phyloP scores from a whole-genome alignment of 2,329 filamentous ascomycete genomes.

The Fusarium sp. region DNA sequence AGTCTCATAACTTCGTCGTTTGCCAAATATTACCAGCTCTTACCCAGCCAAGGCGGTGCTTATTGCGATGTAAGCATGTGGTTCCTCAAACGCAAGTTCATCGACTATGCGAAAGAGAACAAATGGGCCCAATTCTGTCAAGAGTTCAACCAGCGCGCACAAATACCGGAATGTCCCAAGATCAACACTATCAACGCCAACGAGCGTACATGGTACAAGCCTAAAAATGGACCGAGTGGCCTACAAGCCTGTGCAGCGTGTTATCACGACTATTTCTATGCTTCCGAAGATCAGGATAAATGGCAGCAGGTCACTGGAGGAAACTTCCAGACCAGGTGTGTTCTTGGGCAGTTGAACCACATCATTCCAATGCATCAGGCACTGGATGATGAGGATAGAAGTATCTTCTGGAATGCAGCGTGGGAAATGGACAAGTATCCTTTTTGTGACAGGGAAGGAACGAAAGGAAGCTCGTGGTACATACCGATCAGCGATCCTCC shows the following conservation, averaged over 20 bases:
- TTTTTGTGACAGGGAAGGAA: conserved; percentile 45
- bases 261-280: conserved; percentile 49
- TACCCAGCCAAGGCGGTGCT: not conserved
- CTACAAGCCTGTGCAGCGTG: conserved; percentile 50
- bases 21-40: conserved; percentile 41
- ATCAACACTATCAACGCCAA: conserved; percentile 25
- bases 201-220: conserved; percentile 47
- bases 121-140: conserved; percentile 48
- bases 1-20: conserved; percentile 45
- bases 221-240: conserved; percentile 32
- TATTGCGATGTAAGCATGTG: conserved; percentile 47
- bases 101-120: conserved; percentile 30
- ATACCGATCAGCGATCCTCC: conserved; percentile 44
- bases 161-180: conserved; percentile 42
- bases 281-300: conserved; percentile 41
- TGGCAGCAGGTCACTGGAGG: conserved; percentile 37
- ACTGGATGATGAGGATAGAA: conserved; percentile 42
- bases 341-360: conserved; percentile 45
- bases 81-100: conserved; percentile 45
- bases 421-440: conserved; percentile 41
- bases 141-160: conserved; percentile 43
- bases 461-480: conserved; percentile 46
- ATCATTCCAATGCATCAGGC: conserved; percentile 44
- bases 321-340: conserved; percentile 38
- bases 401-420: conserved; percentile 48